These are phyloP conservation scores for Sporothrix variecibatus DNA, from an alignment of 2,329 filamentous ascomycete genomes.

Conservation along the genomic window DNA sequence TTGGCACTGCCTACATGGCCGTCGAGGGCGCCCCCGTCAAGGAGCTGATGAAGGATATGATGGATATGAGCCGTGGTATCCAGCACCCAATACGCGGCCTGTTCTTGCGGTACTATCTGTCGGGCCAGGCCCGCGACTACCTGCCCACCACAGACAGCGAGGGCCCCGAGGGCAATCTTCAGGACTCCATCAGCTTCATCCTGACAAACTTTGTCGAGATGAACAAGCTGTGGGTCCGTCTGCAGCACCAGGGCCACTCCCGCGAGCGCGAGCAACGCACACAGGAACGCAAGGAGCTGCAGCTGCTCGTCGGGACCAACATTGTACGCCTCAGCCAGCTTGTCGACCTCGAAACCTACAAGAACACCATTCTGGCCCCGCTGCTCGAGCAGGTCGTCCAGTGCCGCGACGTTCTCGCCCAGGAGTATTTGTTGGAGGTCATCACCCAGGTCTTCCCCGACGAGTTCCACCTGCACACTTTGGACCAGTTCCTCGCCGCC, in stretches of 20 bases:
- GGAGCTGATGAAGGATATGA: slow-evolving; percentile 99
- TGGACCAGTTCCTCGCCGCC: slow-evolving; percentile 91
- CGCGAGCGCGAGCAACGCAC: slow-evolving; percentile 90
- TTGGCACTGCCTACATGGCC: slow-evolving; percentile 98
- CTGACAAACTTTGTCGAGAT: slow-evolving; percentile 99
- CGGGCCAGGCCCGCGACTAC: slow-evolving; percentile 88
- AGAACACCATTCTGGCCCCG: slow-evolving; percentile 82
- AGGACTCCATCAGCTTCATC: slow-evolving; percentile 97
- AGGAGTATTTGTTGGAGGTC: slow-evolving; percentile 96
- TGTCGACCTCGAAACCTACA: slow-evolving; percentile 93
- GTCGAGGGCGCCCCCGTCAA: slow-evolving; percentile 98
- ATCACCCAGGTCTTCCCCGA: slow-evolving; percentile 99
- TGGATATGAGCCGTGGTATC: slow-evolving; percentile 99
- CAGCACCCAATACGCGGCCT: slow-evolving; percentile 95
- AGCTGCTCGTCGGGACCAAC: slow-evolving; percentile 94
- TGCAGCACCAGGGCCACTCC: slow-evolving; percentile 97
- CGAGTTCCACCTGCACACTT: slow-evolving; percentile 94
- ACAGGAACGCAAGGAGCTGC: slow-evolving; percentile 91
- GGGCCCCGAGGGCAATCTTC: slow-evolving; percentile 90
- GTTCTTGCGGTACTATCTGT: slow-evolving; percentile 94
- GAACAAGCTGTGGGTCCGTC: slow-evolving; percentile 98
- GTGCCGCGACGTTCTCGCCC: slow-evolving; percentile 92
- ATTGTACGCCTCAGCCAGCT: slow-evolving; percentile 92
- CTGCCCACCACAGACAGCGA: slow-evolving; percentile 81
- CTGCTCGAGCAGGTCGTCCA: slow-evolving; percentile 96